Evolutionary conservation across 805 yeast species (phyloP).

Genomic region (Candida easanensis): DNA sequence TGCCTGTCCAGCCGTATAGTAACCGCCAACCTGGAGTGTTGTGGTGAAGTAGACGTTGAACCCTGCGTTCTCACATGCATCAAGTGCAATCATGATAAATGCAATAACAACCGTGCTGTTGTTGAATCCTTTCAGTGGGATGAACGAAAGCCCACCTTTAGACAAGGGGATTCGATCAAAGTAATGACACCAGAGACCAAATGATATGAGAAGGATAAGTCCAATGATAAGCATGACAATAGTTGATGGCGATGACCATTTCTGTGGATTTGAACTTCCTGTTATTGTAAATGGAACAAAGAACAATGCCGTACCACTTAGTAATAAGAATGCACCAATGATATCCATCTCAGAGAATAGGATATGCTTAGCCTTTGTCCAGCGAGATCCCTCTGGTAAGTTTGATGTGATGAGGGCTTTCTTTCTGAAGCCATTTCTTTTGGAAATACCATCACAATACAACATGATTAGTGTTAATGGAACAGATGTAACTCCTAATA

Average conservation of each 20-base stretch:
- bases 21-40: conserved; percentile 29
- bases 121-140: conserved; percentile 23
- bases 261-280: conserved; percentile 21
- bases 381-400: conserved; percentile 16
- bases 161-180: no score
- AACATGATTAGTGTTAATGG: conserved; percentile 24
- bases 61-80: conserved; percentile 25
- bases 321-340: conserved; percentile 23
- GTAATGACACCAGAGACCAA: conserved; percentile 23
- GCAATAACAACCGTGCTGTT: conserved; percentile 19
- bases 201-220: conserved; percentile 14
- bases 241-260: conserved; percentile 21
- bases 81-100: conserved; percentile 24
- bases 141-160: conserved; percentile 23
- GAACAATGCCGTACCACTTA: conserved; percentile 24
- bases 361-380: conserved; percentile 5
- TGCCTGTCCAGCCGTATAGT: conserved; percentile 28
- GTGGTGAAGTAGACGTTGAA: conserved; percentile 22
- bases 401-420: conserved; percentile 8
- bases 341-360: conserved; percentile 23
- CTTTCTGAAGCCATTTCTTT: conserved; percentile 6
- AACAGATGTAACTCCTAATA: conserved; percentile 23
- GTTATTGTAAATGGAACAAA: conserved; percentile 30
- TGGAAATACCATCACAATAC: no score
- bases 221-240: conserved; percentile 28